Base-by-base conservation (phyloP, 192 early-diverging fungal species). In the Linnemannia hyalina region DNA sequence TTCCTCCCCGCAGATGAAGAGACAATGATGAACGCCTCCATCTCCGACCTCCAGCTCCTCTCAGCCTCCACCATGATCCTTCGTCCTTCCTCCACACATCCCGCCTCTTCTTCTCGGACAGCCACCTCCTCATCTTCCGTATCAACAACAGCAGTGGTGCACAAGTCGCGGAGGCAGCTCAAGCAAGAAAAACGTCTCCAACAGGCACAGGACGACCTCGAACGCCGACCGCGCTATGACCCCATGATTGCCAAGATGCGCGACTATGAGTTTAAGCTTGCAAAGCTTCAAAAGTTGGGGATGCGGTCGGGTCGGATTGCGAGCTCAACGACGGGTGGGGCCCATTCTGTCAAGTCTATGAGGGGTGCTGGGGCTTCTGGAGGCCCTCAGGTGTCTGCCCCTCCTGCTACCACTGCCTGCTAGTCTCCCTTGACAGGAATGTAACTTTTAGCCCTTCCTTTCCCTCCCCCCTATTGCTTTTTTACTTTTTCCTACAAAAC, bases 1-100 rank as follows among this genome's bases (percentile, higher is more conserved):
- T 49, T 85, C 57, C 42, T 85, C 10, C 83, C 83, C 20, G 76
- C 78, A 35, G 78, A 85, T 75, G 75, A 85, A 40, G 63, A 63
- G 10, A 70, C 80, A 55, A 57, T 85, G 11, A 85, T 85, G 83
- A 57, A 70, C 29, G 42, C 78, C 23, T 85, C 83, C 6, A 44
- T 80, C 63, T 76, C 83, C 32, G 74, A 85, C 78, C 78, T 85
- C 26, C 75, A 85, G 20, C 78, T 85, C 23, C 78, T 85, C 60
- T 85, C 83, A 4, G 52, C 83, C 15, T 85, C 83, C 22, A 80
- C 80, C 75, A 85, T 79, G 13, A 78, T 74, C 47, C 73, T 78
- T 32, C 54, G 54, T 8, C 70, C 81, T 18, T 54, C 68, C 8
- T 68, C 65, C 10, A 20, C 36, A 44, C 80, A 82, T 60, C 80